Evolutionary conservation across 2,329 filamentous ascomycete genomes (phyloP).

Genomic region (Endocalyx cinctus): DNA sequence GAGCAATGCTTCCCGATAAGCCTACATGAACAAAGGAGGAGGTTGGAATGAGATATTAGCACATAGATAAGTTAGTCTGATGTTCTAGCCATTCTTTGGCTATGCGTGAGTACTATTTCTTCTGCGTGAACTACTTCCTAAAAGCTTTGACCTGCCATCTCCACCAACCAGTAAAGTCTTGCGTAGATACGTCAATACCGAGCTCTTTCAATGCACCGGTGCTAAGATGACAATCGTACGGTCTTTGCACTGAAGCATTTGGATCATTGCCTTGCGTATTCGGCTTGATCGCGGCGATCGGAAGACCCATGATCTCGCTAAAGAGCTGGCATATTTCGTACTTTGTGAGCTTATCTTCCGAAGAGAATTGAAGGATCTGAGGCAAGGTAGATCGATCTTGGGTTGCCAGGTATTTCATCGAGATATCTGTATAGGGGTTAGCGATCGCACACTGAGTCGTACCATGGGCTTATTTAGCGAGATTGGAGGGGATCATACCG

Average conservation of each 20-base stretch:
- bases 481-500: conserved; percentile 40
- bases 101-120: no score
- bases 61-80: no score
- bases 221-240: conserved; percentile 84
- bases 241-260: conserved; percentile 67
- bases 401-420: conserved; percentile 59
- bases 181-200: conserved; percentile 68
- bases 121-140: conserved; percentile 39
- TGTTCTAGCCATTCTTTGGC: no score
- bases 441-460: neutral
- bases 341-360: conserved; percentile 83
- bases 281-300: conserved; percentile 62
- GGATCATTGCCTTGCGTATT: conserved; percentile 70
- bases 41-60: no score
- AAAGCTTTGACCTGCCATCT: conserved; percentile 57
- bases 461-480: conserved; percentile 4
- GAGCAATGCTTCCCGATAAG: no score
- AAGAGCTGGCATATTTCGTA: conserved; percentile 81
- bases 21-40: no score
- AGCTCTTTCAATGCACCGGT: conserved; percentile 68
- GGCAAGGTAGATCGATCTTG: conserved; percentile 54
- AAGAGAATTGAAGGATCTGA: conserved; percentile 74
- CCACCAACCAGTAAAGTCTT: conserved; percentile 82
- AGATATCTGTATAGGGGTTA: conserved; percentile 53
- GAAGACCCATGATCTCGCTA: conserved; percentile 72